A percentile compares a stretch with the other conserved stretches of the same genome.
These are phyloP conservation scores for Picochlorum sp. DNA, from an alignment of 139 green algal genomes.

Conservation along the genomic window DNA sequence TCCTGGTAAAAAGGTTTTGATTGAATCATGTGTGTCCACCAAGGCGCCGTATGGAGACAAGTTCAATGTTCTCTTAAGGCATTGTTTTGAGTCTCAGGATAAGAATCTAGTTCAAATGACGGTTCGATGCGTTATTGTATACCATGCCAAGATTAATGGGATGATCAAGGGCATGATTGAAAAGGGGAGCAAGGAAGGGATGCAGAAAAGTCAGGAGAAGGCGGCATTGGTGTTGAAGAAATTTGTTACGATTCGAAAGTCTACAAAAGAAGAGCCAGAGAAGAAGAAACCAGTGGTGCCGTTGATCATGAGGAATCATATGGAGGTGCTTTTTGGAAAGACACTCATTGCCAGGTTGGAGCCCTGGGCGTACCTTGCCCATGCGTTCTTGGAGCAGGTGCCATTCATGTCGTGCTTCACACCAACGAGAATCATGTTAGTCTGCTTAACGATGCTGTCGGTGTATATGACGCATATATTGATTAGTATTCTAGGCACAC, in stretches of 20 bases:
- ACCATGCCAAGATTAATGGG: constrained; percentile 28
- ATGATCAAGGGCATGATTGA: constrained; percentile 33
- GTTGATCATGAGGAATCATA: not conserved
- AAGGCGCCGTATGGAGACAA: constrained; percentile 42
- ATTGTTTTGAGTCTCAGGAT: not conserved
- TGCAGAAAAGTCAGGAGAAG: constrained; percentile 9
- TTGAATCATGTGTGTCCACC: constrained; percentile 32
- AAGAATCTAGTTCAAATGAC: not conserved
- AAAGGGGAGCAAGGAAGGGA: constrained; percentile 23
- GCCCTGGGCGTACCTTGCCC: constrained; percentile 21
- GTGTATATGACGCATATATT: constrained; percentile 14
- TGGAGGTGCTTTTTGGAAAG: constrained; percentile 5
- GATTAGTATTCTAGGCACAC: constrained; percentile 19
- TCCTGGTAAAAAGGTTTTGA: constrained; percentile 11
- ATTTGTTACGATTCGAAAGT: not conserved
- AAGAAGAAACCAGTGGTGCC: not conserved
- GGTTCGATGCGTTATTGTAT: constrained; percentile 22
- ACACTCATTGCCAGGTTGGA: constrained; percentile 3
- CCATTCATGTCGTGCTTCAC: not conserved
- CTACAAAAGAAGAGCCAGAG: not conserved
- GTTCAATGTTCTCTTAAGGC: constrained; percentile 23
- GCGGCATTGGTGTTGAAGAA: not conserved
- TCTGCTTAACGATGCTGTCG: constrained; percentile 4
- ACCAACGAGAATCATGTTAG: not conserved
- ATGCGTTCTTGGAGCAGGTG: not conserved